Evolutionary conservation across 257 asterid genomes (phyloP).

Genomic region (Asclepias syriaca): DNA sequence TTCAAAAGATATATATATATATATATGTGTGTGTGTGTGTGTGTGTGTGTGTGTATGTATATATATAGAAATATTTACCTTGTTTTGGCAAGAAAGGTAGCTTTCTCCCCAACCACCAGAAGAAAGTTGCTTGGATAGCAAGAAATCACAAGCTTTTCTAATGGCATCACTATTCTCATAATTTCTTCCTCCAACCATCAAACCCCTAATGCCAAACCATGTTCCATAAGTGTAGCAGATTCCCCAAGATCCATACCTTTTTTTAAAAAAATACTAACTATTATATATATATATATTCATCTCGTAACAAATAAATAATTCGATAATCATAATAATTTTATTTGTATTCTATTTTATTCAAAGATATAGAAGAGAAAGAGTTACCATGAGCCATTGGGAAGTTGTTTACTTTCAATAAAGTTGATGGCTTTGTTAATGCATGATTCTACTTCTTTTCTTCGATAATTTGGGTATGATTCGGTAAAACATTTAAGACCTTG

Average conservation of each 20-base stretch:
- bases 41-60: too few relatives aligned
- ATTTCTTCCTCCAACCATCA: constrained; percentile 44
- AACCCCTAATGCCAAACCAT: constrained; percentile 65
- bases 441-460: constrained; percentile 32
- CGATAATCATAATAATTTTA: too few relatives aligned
- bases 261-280: too few relatives aligned
- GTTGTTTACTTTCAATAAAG: constrained; percentile 52
- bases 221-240: constrained; percentile 72
- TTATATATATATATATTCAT: too few relatives aligned
- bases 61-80: constrained; percentile 23
- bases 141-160: constrained; percentile 57
- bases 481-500: constrained; percentile 40
- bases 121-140: constrained; percentile 60
- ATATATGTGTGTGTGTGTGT: too few relatives aligned
- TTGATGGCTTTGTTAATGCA: constrained; percentile 45
- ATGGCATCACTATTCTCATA: constrained; percentile 38
- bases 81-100: constrained; percentile 57
- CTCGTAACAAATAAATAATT: too few relatives aligned
- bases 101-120: constrained; percentile 87
- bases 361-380: background rate
- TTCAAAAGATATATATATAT: too few relatives aligned
- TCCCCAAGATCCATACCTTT: constrained; percentile 81
- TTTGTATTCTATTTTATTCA: too few relatives aligned
- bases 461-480: constrained; percentile 29
- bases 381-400: constrained; percentile 69